A percentile compares a stretch with the other conserved stretches of the same genome.
Evolutionary conservation across 352 stramenopile genomes (phyloP).

Genomic region (Phytophthora boehmeriae): DNA sequence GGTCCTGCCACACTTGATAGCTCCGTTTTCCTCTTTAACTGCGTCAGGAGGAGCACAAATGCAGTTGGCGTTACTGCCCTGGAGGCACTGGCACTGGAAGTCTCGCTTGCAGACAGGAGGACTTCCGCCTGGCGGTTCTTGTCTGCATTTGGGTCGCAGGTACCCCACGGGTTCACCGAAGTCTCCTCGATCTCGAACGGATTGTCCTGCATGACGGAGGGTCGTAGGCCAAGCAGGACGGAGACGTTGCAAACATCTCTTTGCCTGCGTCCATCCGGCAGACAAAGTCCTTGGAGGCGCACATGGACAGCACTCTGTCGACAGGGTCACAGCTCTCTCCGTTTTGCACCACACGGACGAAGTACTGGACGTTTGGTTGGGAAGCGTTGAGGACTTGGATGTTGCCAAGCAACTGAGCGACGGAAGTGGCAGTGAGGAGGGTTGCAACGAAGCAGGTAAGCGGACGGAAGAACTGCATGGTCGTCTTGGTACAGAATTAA

Average conservation of each 20-base stretch:
- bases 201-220: constrained; percentile 37
- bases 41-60: constrained; percentile 47
- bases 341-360: constrained; percentile 41
- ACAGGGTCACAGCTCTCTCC: constrained; percentile 30
- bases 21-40: constrained; percentile 34
- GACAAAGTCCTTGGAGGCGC: constrained; percentile 46
- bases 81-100: constrained; percentile 47
- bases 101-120: constrained; percentile 43
- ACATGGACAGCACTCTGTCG: constrained; percentile 41
- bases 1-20: constrained; percentile 24
- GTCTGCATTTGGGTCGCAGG: constrained; percentile 34
- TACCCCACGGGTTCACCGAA: constrained; percentile 34
- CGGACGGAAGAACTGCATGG: too few relatives aligned
- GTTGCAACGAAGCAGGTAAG: too few relatives aligned
- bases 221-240: constrained; percentile 46
- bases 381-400: too few relatives aligned
- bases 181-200: constrained; percentile 38
- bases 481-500: too few relatives aligned
- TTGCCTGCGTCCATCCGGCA: constrained; percentile 53
- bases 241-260: constrained; percentile 38
- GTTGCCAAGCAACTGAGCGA: too few relatives aligned
- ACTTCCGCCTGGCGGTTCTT: constrained; percentile 34
- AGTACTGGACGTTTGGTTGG: constrained; percentile 13
- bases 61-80: constrained; percentile 26
- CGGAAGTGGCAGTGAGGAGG: too few relatives aligned